These are phyloP conservation scores for Gryganskiella cystojenkinii DNA, from an alignment of 192 early-diverging fungal genomes.

Conservation along the genomic window DNA sequence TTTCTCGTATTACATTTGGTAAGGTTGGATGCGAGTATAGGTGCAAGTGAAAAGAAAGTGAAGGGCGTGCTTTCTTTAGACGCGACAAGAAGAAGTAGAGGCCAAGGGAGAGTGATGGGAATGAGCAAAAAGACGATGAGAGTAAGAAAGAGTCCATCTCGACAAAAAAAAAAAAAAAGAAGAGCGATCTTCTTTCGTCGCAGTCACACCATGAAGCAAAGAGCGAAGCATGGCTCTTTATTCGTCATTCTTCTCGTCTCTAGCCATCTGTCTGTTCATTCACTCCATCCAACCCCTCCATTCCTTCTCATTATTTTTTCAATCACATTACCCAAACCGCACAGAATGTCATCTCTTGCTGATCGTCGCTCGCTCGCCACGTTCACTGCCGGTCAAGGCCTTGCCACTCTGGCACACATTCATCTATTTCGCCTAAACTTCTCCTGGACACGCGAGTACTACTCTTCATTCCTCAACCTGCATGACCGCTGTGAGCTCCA, in stretches of 20 bases:
- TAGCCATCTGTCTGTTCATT: neutral
- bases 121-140: neutral
- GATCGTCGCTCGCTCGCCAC: neutral
- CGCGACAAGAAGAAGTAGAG: neutral
- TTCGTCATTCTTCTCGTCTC: neutral
- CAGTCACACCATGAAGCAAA: too few relatives aligned
- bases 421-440: slow-evolving; percentile 13
- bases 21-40: too few relatives aligned
- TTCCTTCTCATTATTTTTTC: neutral
- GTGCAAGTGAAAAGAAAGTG: too few relatives aligned
- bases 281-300: neutral
- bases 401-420: slow-evolving; percentile 26
- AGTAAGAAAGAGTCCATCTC: neutral
- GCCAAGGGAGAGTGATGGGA: neutral
- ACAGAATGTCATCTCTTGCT: neutral
- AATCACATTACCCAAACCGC: neutral
- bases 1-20: too few relatives aligned
- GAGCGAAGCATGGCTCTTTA: neutral
- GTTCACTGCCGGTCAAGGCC: slow-evolving; percentile 26
- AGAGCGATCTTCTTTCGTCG: neutral
- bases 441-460: neutral
- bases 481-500: slow-evolving; percentile 3
- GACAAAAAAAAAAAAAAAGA: neutral
- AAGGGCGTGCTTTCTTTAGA: neutral
- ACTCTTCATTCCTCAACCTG: neutral